phyloP scores from a whole-genome alignment of 176 grass and related monocot genomes.

The Aegilops sharonensis region DNA sequence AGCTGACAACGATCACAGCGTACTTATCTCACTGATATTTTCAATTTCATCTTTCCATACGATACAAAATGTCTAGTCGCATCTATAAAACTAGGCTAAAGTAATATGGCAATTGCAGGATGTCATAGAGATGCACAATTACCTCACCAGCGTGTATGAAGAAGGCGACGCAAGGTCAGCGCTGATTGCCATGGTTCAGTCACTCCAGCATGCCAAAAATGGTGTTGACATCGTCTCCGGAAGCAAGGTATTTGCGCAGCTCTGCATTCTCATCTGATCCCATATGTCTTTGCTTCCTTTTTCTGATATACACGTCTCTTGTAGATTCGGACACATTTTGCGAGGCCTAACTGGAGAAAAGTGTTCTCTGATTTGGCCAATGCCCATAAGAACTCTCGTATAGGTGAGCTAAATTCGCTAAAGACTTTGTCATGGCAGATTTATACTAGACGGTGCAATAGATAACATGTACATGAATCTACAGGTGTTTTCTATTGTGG shows the following conservation, averaged over 20 bases:
- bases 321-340: conserved; percentile 97
- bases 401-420: conserved; percentile 52
- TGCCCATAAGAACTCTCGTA: conserved; percentile 73
- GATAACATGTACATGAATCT: conserved; percentile 31
- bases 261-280: background rate
- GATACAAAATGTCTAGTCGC: background rate
- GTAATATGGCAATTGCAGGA: conserved; percentile 61
- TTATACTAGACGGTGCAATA: background rate
- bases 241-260: conserved; percentile 54
- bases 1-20: conserved; percentile 79
- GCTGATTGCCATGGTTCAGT: conserved; percentile 92
- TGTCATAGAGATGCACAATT: conserved; percentile 98
- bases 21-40: conserved; percentile 33
- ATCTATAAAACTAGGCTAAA: conserved; percentile 28
- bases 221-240: conserved; percentile 94
- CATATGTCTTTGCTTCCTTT: background rate
- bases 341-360: conserved; percentile 98
- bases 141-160: conserved; percentile 98
- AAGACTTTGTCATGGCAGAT: background rate
- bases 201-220: conserved; percentile 94
- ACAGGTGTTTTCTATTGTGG: conserved; percentile 99
- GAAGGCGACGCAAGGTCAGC: conserved; percentile 96
- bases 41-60: background rate
- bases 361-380: conserved; percentile 87
- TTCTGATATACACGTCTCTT: conserved; percentile 12